Evolutionary conservation across 331 rosid genomes (phyloP), one percentile per base, ranked within the genome.

Genomic region (Acacia pycnantha): DNA sequence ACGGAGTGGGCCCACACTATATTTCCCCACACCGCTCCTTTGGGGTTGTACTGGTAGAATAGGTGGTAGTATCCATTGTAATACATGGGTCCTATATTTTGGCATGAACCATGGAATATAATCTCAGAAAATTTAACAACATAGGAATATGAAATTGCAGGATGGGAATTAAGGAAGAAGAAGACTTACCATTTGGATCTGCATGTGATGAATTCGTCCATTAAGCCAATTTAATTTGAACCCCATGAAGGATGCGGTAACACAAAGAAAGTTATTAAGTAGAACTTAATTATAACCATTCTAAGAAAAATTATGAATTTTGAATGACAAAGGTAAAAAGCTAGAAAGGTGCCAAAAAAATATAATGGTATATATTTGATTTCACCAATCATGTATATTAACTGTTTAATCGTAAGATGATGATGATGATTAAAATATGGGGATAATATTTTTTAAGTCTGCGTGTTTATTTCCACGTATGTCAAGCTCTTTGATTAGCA

Each of bases 101-200:
- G 65, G 46, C 43, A 65, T 65, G 44, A 44, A 18, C n/a, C 24
- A 35, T 26, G 26, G n/a, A 56, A 19, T 50, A 5, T 15, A 4
- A 35, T 24, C 47, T 70, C 48, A 22, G 58, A 31, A 13, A 69
- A 47, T 47, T 47, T 47, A 12, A 29, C 37, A 29, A 48, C n/a
- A 29, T 0, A 8, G 7, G 40, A 16, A 26, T 40, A 31, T 40
- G 11, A 41, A 33, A 56, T 12, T 78, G 4, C 8, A 40, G 11
- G 11, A 15, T 44, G 3, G 10, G n/a, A 6, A 21, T 18, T 19
- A 12, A 7, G 37, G 9, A n/a, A 4, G 29, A 31, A 19, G 37
- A 11, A 26, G 12, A 79, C 97, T 88, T 65, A 93, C 98, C 98
- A 78, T 91, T 93, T 70, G 97, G 97, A 81, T 93, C 95, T 91